Percentiles rank a stretch among this genome's conserved stretches.
phyloP scores from a whole-genome alignment of 2,329 filamentous ascomycete genomes.

The Trichoderma sp. region DNA sequence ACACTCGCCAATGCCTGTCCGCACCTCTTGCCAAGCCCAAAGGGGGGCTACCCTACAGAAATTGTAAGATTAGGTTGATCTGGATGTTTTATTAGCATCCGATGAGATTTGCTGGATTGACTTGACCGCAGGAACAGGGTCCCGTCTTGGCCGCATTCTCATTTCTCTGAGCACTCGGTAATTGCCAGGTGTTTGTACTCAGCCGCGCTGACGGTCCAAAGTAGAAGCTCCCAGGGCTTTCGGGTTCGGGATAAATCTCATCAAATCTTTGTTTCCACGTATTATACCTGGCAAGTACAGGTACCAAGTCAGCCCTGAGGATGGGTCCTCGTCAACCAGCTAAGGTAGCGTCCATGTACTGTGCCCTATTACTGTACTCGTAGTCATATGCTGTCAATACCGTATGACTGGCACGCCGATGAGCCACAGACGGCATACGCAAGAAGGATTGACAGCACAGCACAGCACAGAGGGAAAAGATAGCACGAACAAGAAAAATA shows the following conservation, averaged over 20 bases:
- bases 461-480: background rate
- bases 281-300: background rate
- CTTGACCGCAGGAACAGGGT: background rate
- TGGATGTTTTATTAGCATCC: background rate
- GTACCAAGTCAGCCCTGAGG: constrained; percentile 15
- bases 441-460: background rate
- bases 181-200: background rate
- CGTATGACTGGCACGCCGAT: background rate
- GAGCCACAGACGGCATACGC: background rate
- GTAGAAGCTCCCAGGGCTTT: background rate
- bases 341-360: background rate
- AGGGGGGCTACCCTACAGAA: constrained; percentile 5
- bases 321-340: background rate
- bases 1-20: background rate
- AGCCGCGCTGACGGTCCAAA: background rate
- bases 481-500: background rate
- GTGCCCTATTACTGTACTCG: background rate
- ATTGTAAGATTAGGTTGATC: background rate
- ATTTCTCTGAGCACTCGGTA: background rate
- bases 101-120: background rate
- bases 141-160: background rate
- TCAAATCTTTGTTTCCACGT: background rate
- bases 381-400: background rate
- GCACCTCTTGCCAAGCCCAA: background rate
- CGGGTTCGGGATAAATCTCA: background rate